Base-by-base conservation (phyloP, 805 yeast species). In the Brettanomyces naardenensis region DNA sequence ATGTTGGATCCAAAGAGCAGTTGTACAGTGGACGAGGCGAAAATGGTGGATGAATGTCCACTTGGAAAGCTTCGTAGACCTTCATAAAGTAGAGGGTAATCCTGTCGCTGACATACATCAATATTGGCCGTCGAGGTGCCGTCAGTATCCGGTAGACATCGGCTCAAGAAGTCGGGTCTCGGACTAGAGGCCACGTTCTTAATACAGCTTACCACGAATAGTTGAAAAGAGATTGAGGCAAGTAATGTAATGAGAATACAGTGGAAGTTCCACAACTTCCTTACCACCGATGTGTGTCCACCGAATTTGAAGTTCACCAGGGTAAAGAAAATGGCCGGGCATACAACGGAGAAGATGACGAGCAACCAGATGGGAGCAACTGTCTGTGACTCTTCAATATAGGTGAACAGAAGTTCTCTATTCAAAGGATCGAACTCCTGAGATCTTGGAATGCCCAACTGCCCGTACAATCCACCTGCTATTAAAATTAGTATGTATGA, bases 21-120 rank as follows among this genome's bases (percentile, higher is more conserved):
- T 21, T 62, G 51, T 15, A 62, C 51, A 1, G 64, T 59, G 41
- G 66, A 59, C 1, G 78, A 68, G 1, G 77, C 62, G 46, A 73
- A 73, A 18, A 72, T 58, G 5, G 73, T 60, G 6, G 75, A 60
- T 1, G 79, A 64, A 48, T 75, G 80, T 1, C 78, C 80, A 35
- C 76, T 71, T 2, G 80, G 80, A 34, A 77, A 73, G 20, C 76
- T 69, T 44, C 77, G 62, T 48, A 72, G 69, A 1, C 80, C 80
- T 47, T 73, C 78, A 47, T 55, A 49, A 15, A 75, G 50, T 3
- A 60, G 40, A 13, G 42, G 47, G 3, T 50, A 18, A 36, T 69
- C 48, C 1, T 52, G 48, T 19, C 68, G 61, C 1, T 71, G 59
- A 49, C 80, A 75, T 1, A 68, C 19, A 73, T 73, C 14, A 67